Evolutionary conservation across 139 green algal species (phyloP).

Genomic region (Gonium pectorale): DNA sequence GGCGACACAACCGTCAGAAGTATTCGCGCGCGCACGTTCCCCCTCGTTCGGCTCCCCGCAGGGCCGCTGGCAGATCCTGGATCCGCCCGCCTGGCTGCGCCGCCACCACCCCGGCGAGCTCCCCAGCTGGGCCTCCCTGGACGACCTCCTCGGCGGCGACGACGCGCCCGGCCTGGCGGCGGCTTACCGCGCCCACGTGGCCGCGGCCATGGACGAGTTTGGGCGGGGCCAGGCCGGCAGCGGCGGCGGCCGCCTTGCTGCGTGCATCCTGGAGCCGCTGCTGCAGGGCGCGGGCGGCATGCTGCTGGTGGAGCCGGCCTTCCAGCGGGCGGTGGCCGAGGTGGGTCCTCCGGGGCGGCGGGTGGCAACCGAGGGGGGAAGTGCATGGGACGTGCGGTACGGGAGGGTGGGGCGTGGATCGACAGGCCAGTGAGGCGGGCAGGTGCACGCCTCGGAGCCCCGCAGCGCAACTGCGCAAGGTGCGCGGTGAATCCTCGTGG

Average conservation of each 20-base stretch:
- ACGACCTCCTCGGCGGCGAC: neutral
- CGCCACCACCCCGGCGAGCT: neutral
- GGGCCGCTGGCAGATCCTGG: constrained; percentile 43
- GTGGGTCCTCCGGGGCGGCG: no score
- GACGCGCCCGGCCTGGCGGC: constrained; percentile 11
- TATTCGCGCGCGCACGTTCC: no score
- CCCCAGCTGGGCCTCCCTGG: constrained; percentile 33
- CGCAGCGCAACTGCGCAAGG: no score
- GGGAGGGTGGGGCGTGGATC: no score
- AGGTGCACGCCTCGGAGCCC: no score
- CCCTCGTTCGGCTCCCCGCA: neutral
- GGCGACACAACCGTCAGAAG: no score
- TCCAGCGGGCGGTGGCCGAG: constrained; percentile 82
- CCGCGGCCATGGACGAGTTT: constrained; percentile 34
- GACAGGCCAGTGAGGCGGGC: no score
- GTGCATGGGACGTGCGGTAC: no score
- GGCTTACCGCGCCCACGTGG: constrained; percentile 27
- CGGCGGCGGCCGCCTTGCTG: constrained; percentile 54
- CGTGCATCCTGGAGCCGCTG: constrained; percentile 88
- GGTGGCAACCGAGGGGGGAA: no score
- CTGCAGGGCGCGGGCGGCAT: constrained; percentile 96
- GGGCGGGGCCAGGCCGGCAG: neutral
- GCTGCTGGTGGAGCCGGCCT: constrained; percentile 93
- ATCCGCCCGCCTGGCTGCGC: constrained; percentile 36
- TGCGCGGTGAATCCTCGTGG: no score